Evolutionary conservation across 2,329 filamentous ascomycete species (phyloP), one percentile per base, ranked within the genome.

Genomic region (Aspergillus versicolor): DNA sequence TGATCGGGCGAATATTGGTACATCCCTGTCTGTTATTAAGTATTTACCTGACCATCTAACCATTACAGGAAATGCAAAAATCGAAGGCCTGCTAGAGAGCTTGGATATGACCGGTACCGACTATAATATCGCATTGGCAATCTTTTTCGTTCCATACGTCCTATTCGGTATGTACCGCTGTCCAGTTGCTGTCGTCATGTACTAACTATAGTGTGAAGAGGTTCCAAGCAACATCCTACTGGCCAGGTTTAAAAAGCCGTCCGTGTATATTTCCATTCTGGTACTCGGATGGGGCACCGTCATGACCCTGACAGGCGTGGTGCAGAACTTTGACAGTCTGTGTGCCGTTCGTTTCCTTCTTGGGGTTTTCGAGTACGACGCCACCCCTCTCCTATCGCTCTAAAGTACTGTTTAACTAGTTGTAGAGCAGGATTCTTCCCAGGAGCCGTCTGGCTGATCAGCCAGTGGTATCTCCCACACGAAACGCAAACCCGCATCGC

Each of bases 271-370:
- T 22, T 63, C 65, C 3, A 63, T 70, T 11, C 19, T 57, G 30
- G 67, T 70, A 55, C 48, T 75, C 4, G 65, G 63, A 3, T 52
- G 49, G 49, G 49, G 49, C 2, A 43, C 30, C 3, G 21, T 52
- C n/a, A 42, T 52, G 21, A 52, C 49, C 8, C 11, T 42, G 8
- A 52, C 49, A 0, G 49, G 49, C 2, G 19, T 42, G 4, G 38
- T 52, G 2, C 21, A 52, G 38, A 52, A 13, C 11, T 52, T 43
- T 34, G 22, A 9, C 5, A 27, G 15, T 4, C 38, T 52, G 1
- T 17, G 24, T 1, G 24, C 81, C 3, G 72, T 76, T 8, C 74
- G 80, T 5, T 74, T 81, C 57, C 79, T 82, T 62, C 74, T 71
- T 38, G 78, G 75, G 42, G 67, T 77, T 4, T 75, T 73, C 4